Evolutionary conservation across 768 basidiomycete species (phyloP).

Genomic region (Phlebiopsis flavidoalba): DNA sequence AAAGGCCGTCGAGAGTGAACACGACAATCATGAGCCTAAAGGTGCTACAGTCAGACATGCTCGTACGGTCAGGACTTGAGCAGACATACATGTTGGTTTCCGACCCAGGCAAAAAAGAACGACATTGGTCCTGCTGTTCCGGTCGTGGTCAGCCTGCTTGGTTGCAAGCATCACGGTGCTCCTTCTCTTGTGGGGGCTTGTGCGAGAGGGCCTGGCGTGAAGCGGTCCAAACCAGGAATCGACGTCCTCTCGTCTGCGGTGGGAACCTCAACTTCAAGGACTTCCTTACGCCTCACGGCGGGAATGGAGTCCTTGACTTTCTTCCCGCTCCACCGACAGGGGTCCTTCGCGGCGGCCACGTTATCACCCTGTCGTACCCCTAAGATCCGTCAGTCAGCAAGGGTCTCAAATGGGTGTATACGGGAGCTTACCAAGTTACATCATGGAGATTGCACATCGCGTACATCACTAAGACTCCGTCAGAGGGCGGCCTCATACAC

Average conservation of each 20-base stretch:
- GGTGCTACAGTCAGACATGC: not conserved
- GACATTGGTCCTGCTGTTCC: slow-evolving; percentile 81
- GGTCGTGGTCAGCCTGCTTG: slow-evolving; percentile 84
- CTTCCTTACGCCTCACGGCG: slow-evolving; percentile 82
- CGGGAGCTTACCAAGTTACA: slow-evolving; percentile 57
- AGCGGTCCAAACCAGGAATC: slow-evolving; percentile 82
- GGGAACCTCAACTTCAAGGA: slow-evolving; percentile 83
- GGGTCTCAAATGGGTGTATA: not conserved
- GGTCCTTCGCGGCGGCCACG: slow-evolving; percentile 78
- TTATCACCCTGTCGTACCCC: slow-evolving; percentile 95
- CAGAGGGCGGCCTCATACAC: not conserved
- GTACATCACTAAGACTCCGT: slow-evolving; percentile 63
- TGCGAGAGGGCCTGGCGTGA: slow-evolving; percentile 64
- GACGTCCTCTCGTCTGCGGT: slow-evolving; percentile 81
- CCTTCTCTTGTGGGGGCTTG: slow-evolving; percentile 66
- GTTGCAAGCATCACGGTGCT: slow-evolving; percentile 84
- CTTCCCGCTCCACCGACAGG: slow-evolving; percentile 88
- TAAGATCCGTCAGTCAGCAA: slow-evolving; percentile 13
- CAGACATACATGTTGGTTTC: slow-evolving; percentile 71
- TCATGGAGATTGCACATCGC: slow-evolving; percentile 92
- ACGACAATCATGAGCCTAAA: slow-evolving; percentile 61
- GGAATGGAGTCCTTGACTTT: slow-evolving; percentile 79
- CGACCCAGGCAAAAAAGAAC: slow-evolving; percentile 81
- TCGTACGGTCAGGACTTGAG: slow-evolving; percentile 1
- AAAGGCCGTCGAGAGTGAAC: slow-evolving; percentile 77